Evolutionary conservation across 257 asterid species (phyloP).

Genomic region (Lantana camara): DNA sequence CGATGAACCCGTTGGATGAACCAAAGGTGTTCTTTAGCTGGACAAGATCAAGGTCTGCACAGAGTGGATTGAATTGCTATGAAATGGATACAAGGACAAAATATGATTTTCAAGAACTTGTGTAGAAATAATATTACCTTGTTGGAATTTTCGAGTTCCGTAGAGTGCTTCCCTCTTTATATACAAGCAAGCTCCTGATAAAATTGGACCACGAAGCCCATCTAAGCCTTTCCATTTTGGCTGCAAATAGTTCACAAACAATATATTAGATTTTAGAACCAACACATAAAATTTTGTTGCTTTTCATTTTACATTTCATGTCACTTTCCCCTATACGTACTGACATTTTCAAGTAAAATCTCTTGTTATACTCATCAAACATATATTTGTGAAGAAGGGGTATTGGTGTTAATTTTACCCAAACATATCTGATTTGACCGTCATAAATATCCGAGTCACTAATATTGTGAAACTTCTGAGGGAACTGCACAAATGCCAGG

Average conservation of each 20-base stretch:
- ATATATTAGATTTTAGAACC: too few relatives aligned
- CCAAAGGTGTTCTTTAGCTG: constrained; percentile 50
- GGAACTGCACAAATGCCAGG: constrained; percentile 72
- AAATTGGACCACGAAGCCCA: constrained; percentile 53
- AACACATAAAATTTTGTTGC: too few relatives aligned
- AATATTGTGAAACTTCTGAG: constrained; percentile 60
- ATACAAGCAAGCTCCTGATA: constrained; percentile 52
- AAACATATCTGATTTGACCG: constrained; percentile 33
- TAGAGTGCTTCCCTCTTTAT: constrained; percentile 58
- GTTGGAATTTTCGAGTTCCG: constrained; percentile 31
- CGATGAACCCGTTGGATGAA: constrained; percentile 50
- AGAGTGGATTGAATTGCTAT: too few relatives aligned
- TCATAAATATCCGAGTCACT: constrained; percentile 57
- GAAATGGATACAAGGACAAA: neutral
- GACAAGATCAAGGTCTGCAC: constrained; percentile 39
- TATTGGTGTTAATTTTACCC: constrained; percentile 28
- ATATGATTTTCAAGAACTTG: neutral
- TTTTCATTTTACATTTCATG: too few relatives aligned
- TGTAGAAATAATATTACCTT: too few relatives aligned
- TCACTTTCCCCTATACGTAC: too few relatives aligned
- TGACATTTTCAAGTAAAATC: too few relatives aligned
- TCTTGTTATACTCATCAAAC: too few relatives aligned
- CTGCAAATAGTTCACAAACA: constrained; percentile 33
- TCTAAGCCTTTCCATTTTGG: constrained; percentile 50
- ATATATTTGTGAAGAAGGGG: too few relatives aligned